phyloP scores from a whole-genome alignment of 108 stramenopile genomes.

The Epithemia pelagica region DNA sequence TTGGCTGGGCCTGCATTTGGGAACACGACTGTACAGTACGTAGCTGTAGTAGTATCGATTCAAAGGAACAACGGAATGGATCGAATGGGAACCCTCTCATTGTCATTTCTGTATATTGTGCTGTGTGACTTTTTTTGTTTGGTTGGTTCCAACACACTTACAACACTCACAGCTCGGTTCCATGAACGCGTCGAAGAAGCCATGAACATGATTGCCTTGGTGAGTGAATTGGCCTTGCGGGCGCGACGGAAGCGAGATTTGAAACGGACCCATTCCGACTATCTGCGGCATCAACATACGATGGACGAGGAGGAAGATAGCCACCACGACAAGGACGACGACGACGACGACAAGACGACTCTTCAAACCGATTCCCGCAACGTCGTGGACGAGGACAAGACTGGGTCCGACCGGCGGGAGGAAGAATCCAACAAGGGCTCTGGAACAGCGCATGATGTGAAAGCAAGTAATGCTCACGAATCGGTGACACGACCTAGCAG shows the following conservation, averaged over 20 bases:
- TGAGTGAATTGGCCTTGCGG: neutral
- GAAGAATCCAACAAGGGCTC: neutral
- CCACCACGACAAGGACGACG: too few species aligned
- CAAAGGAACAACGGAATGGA: slow-evolving; percentile 31
- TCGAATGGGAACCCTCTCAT: slow-evolving; percentile 54
- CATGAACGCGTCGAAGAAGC: neutral
- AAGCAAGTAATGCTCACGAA: neutral
- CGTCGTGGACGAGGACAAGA: neutral
- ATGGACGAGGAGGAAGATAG: too few species aligned
- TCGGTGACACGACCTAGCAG: too few species aligned
- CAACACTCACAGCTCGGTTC: slow-evolving; percentile 37
- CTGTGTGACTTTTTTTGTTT: neutral
- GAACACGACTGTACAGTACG: slow-evolving; percentile 35
- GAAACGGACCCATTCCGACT: neutral
- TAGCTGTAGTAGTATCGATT: neutral
- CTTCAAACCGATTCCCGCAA: neutral
- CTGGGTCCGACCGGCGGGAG: neutral
- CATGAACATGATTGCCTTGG: neutral
- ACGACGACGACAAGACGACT: too few species aligned
- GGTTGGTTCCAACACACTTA: slow-evolving; percentile 2
- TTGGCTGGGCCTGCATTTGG: slow-evolving; percentile 51
- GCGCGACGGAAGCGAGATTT: neutral
- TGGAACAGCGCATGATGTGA: neutral
- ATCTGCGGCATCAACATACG: too few species aligned
- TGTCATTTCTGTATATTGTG: slow-evolving; percentile 25